Evolutionary conservation across 768 basidiomycete species (phyloP).

Genomic region (Amanita exitialis): DNA sequence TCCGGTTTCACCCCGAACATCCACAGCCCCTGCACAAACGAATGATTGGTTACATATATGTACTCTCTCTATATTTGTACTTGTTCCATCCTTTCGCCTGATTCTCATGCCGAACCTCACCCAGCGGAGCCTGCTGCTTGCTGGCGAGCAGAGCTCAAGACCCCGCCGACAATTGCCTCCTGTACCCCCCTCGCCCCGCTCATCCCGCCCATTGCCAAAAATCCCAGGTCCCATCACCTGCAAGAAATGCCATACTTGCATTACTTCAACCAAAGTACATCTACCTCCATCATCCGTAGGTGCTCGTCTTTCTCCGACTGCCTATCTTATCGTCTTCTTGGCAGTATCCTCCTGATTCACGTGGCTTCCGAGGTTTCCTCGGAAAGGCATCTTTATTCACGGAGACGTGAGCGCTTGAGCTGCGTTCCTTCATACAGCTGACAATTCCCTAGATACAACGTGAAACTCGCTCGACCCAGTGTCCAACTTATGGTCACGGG

Average conservation of each 20-base stretch:
- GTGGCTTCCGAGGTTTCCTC: slow-evolving; percentile 43
- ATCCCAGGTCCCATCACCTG: slow-evolving; percentile 36
- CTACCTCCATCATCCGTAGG: slow-evolving; percentile 31
- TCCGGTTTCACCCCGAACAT: no score
- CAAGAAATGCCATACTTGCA: slow-evolving; percentile 33
- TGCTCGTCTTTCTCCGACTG: background rate
- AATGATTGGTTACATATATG: no score
- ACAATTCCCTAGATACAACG: slow-evolving; percentile 31
- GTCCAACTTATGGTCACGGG: slow-evolving; percentile 55
- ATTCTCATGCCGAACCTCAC: slow-evolving; percentile 8
- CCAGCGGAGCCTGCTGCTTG: slow-evolving; percentile 15
- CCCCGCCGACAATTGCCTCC: slow-evolving; percentile 13
- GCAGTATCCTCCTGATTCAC: slow-evolving; percentile 34
- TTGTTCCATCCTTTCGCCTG: background rate
- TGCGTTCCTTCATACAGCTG: background rate
- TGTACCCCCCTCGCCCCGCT: slow-evolving; percentile 13
- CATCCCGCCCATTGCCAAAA: slow-evolving; percentile 37
- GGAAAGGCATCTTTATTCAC: slow-evolving; percentile 53
- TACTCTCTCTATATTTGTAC: no score
- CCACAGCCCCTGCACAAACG: no score
- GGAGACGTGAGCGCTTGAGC: slow-evolving; percentile 45
- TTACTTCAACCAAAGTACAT: slow-evolving; percentile 32
- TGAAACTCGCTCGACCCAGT: slow-evolving; percentile 30
- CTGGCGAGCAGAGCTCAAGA: slow-evolving; percentile 6
- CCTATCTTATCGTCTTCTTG: background rate